Percentiles rank a stretch among this genome's conserved stretches.
phyloP scores from a whole-genome alignment of 768 basidiomycete species.

The Tylopilus sp. region DNA sequence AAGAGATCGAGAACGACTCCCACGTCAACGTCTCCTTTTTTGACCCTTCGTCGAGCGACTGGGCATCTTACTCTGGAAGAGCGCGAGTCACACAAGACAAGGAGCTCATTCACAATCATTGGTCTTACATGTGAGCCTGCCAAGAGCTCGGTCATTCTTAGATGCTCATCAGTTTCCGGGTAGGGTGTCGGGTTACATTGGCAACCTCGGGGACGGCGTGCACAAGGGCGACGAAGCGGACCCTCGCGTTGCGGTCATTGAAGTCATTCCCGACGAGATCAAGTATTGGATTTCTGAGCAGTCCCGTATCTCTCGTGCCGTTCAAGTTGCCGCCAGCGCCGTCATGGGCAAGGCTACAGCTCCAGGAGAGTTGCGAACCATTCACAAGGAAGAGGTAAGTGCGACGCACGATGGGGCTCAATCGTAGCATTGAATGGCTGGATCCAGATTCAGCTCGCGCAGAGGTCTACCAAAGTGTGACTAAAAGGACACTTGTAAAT shows the following conservation, averaged over 20 bases:
- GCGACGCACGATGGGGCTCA: neutral
- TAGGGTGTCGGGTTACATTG: conserved; percentile 77
- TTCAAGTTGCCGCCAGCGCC: conserved; percentile 57
- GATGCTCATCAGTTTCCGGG: neutral
- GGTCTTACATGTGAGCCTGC: conserved; percentile 47
- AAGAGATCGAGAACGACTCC: conserved; percentile 70
- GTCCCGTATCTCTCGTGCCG: conserved; percentile 50
- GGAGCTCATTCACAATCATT: conserved; percentile 61
- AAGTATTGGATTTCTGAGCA: conserved; percentile 76
- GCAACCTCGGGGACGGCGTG: conserved; percentile 78
- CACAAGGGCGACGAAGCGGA: conserved; percentile 81
- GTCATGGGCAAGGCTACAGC: conserved; percentile 59
- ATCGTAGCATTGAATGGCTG: neutral
- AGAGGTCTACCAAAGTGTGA: conserved; percentile 9
- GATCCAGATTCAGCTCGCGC: conserved; percentile 19
- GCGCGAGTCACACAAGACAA: conserved; percentile 65
- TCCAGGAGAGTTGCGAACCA: conserved; percentile 76
- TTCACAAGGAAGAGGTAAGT: conserved; percentile 69
- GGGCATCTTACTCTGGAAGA: conserved; percentile 77
- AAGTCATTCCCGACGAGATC: conserved; percentile 77
- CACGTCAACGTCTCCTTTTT: conserved; percentile 82
- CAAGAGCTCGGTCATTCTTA: neutral
- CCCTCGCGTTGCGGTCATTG: conserved; percentile 75
- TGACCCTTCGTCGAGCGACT: conserved; percentile 64
- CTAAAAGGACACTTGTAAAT: neutral